These are phyloP conservation scores for Suillus cothurnatus DNA, from an alignment of 768 basidiomycete genomes.

Conservation along the genomic window DNA sequence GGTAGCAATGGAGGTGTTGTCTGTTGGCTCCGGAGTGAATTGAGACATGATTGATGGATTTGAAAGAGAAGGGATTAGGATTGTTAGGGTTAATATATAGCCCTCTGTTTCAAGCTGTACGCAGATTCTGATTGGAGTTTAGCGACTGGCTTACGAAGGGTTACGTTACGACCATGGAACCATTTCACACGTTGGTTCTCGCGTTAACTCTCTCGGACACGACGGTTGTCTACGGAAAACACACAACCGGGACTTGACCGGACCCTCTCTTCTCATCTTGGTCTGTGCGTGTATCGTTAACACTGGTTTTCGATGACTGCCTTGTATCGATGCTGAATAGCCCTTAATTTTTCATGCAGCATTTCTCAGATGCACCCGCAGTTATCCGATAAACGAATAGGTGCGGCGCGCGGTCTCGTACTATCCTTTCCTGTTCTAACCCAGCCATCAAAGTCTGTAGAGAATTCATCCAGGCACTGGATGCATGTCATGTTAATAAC, in stretches of 20 bases:
- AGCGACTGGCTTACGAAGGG: constrained; percentile 7
- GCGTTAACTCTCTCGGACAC: constrained; percentile 9
- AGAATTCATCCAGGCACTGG: constrained; percentile 77
- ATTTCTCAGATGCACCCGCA: constrained; percentile 65
- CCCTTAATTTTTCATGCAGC: constrained; percentile 8
- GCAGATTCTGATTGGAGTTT: not conserved
- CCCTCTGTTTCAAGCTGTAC: not conserved
- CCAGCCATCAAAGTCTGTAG: constrained; percentile 55
- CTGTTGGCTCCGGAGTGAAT: constrained; percentile 42
- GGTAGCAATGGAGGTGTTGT: constrained; percentile 65
- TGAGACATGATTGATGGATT: constrained; percentile 38
- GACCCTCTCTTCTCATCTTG: constrained; percentile 16
- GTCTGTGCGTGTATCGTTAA: constrained; percentile 20
- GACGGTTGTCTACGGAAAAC: constrained; percentile 5
- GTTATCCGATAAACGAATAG: constrained; percentile 64
- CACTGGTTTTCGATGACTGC: constrained; percentile 7
- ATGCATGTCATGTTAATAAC: constrained; percentile 62
- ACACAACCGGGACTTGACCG: constrained; percentile 7
- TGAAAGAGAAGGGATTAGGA: constrained; percentile 15
- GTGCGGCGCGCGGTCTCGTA: constrained; percentile 31
- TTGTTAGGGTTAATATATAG: constrained; percentile 10
- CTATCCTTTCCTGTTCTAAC: constrained; percentile 10
- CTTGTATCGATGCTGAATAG: constrained; percentile 2
- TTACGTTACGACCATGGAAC: constrained; percentile 19
- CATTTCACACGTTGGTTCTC: constrained; percentile 9